Evolutionary conservation across 352 stramenopile species (phyloP), one percentile per base, ranked within the genome.

Genomic region (Phytophthora foliorum): DNA sequence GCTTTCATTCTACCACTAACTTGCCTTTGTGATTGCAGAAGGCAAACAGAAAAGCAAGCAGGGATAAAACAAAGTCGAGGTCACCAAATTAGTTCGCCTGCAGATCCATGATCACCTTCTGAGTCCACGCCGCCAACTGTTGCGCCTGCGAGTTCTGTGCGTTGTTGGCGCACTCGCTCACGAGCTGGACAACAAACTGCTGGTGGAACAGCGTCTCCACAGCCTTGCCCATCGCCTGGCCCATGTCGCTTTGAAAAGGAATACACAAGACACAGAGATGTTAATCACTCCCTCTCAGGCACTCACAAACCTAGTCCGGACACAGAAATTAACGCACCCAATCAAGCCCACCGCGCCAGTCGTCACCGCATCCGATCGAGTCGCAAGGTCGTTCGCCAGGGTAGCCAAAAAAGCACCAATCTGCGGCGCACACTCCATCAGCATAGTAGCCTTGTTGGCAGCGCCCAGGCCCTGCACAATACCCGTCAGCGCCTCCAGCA

Each of bases 401-500:
- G 88, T 91, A 66, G 92, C 80, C 19, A 99, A 56, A 69, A 99
- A 98, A 54, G 86, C 75, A 24, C 94, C 82, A 59, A 98, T 95
- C 56, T 86, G 86, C 32, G 86, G 83, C 34, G 96, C 78, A 42
- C 89, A 96, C 41, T 93, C 84, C 39, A 94, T 50, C 55, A 99
- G 75, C 42, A 98, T 65, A 34, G 87, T 69, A 2, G 94, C 80
- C 72, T 98, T 96, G 55, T 94, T 88, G 21, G 87, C 94, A 60
- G 95, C 95, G 27, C 91, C 90, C 6, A 99, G 82, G 19, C 97
- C 97, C 72, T 99, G 95, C 19, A 99, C 80, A 68, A 99, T 99
- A 25, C 97, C 97, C 29, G 95, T 99, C 56, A 99, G 98, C 16
- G 96, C 97, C 72, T 99, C 97, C 29, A 99, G 76, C 41, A 99